Percentiles rank a stretch among this genome's conserved stretches.
Evolutionary conservation across 208 protist genomes (phyloP).

Genomic region (Leishmania amazonensis): DNA sequence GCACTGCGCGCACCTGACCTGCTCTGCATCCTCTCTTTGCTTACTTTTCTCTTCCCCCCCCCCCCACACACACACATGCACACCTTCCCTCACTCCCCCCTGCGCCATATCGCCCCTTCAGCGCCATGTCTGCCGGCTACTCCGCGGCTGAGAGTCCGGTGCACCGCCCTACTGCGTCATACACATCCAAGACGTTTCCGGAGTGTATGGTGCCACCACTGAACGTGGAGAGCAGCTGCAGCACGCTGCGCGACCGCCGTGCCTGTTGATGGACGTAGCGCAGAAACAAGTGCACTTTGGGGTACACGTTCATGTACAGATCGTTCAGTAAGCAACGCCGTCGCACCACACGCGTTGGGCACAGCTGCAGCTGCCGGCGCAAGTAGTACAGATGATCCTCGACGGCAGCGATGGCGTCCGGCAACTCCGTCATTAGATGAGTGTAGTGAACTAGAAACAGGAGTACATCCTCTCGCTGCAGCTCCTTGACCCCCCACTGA

Average conservation of each 20-base stretch:
- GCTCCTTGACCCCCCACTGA: conserved; percentile 48
- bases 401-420: conserved; percentile 44
- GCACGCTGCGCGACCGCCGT: conserved; percentile 35
- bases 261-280: conserved; percentile 55
- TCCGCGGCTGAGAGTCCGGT: conserved; percentile 12
- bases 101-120: background rate
- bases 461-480: conserved; percentile 55
- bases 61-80: too few species aligned
- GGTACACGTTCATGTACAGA: conserved; percentile 77
- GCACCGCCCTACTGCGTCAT: conserved; percentile 57
- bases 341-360: conserved; percentile 42
- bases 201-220: conserved; percentile 50
- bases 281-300: conserved; percentile 62
- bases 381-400: conserved; percentile 59
- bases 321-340: conserved; percentile 69
- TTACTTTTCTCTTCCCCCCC: background rate
- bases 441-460: conserved; percentile 49
- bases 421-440: conserved; percentile 50
- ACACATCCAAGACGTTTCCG: conserved; percentile 63
- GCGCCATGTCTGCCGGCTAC: background rate
- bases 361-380: conserved; percentile 44
- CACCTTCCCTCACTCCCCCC: background rate
- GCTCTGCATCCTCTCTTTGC: background rate
- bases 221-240: conserved; percentile 47
- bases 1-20: background rate